Base-by-base conservation (phyloP, 768 basidiomycete genomes). In the Tulasnella sp. region DNA sequence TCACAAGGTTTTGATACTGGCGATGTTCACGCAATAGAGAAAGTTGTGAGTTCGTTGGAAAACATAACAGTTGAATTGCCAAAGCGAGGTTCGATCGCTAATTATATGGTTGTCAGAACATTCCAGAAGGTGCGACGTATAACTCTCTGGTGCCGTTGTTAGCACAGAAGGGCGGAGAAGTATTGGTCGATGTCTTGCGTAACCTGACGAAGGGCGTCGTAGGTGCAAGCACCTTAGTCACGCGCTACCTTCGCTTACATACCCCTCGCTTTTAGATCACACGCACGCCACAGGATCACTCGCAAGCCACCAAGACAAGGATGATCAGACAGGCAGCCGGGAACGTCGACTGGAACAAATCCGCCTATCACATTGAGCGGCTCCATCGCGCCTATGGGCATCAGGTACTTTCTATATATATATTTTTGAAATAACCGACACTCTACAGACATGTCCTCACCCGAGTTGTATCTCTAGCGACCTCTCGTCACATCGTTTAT, bases 1-100 rank as follows among this genome's bases (percentile, higher is more conserved):
- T 38, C 34, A 1, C 76, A 78, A 55, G 90, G 89, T 0, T 84
- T 93, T 42, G 93, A 95, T 70, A 77, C 81, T 0, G 93, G 93
- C 4, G 74, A 78, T 13, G 75, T 96, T 21, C 88, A 84, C 77
- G 84, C 73, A 0, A 69, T 69, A 42, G 65, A 69, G 23, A 73
- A 70, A 49, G 70, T 82, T 70, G 91, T 92, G 62, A 67, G 80
- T 72, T 42, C 34, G 30, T n/a, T n/a, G n/a, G n/a, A n/a, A n/a
- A n/a, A n/a, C n/a, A n/a, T n/a, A n/a, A n/a, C n/a, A n/a, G n/a
- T n/a, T n/a, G n/a, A n/a, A n/a, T n/a, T n/a, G n/a, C 24, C 34
- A 19, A 29, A 38, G 11, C 23, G 49, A 15, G 43, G 4, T 8
- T 34, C 8, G 19, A 7, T n/a, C n/a, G n/a, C n/a, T n/a, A n/a